Percentiles rank a stretch among this genome's conserved stretches.
phyloP scores from a whole-genome alignment of 768 basidiomycete genomes.

The Leucosporidium creatinivorum region DNA sequence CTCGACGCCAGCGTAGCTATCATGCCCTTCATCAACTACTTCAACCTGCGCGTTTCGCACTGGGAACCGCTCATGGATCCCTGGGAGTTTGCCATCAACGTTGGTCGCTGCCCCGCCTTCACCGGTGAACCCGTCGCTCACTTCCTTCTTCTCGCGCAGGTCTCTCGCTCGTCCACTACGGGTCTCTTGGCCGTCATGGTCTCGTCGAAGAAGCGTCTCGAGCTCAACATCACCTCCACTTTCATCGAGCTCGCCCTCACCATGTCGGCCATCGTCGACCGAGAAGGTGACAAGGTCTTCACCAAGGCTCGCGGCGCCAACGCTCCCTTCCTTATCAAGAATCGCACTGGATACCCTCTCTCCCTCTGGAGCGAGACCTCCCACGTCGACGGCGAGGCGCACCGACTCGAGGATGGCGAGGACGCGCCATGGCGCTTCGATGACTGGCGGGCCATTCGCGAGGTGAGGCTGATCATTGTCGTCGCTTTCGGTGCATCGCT shows the following conservation, averaged over 20 bases:
- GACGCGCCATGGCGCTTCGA: slow-evolving; percentile 92
- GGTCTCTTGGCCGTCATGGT: slow-evolving; percentile 52
- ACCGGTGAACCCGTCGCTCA: neutral
- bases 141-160: neutral
- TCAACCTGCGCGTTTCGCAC: slow-evolving; percentile 94
- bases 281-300: slow-evolving; percentile 63
- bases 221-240: slow-evolving; percentile 82
- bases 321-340: slow-evolving; percentile 86
- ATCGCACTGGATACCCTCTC: slow-evolving; percentile 79
- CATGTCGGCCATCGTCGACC: slow-evolving; percentile 63
- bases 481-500: neutral
- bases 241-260: slow-evolving; percentile 79
- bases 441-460: slow-evolving; percentile 87
- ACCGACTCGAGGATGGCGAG: slow-evolving; percentile 58
- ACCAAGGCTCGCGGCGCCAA: slow-evolving; percentile 75
- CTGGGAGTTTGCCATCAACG: slow-evolving; percentile 75
- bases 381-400: slow-evolving; percentile 29
- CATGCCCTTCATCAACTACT: slow-evolving; percentile 79
- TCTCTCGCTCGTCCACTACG: slow-evolving; percentile 26
- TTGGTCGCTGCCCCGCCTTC: slow-evolving; percentile 40
- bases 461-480: slow-evolving; percentile 50
- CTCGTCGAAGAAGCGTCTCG: slow-evolving; percentile 70
- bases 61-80: slow-evolving; percentile 98
- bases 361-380: slow-evolving; percentile 79
- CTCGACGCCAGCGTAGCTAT: slow-evolving; percentile 74